Conservation (phyloP, 805 yeast genomes). For the Millerozyma acaciae region DNA sequence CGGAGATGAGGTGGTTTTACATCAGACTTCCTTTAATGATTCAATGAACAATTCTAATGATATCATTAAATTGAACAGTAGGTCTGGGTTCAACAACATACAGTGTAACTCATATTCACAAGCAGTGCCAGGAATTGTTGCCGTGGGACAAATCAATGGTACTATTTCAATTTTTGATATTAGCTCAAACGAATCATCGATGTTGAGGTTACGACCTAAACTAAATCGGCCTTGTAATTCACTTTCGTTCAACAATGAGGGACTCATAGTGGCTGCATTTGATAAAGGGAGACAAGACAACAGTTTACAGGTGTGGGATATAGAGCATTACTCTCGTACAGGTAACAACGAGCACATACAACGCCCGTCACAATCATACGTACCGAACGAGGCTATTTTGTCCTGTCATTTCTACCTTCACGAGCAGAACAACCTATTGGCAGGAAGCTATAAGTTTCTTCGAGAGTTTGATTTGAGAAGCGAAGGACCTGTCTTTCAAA, state of each 20-base stretch:
- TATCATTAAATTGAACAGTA: constrained; percentile 47
- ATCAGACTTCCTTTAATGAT: constrained; percentile 45
- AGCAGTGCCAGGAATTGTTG: constrained; percentile 53
- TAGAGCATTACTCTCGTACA: constrained; percentile 51
- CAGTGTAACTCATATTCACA: constrained; percentile 65
- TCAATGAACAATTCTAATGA: constrained; percentile 50
- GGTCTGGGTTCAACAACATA: constrained; percentile 64
- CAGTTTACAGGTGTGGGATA: constrained; percentile 77
- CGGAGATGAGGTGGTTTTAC: constrained; percentile 73
- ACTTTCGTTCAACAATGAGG: constrained; percentile 60
- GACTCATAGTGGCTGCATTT: constrained; percentile 70
- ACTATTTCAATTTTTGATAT: constrained; percentile 61
- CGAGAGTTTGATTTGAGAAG: constrained; percentile 74
- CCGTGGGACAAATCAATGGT: constrained; percentile 76
- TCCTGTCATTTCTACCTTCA: constrained; percentile 66
- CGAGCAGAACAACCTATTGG: constrained; percentile 50
- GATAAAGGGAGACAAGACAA: constrained; percentile 76
- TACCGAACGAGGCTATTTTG: constrained; percentile 71
- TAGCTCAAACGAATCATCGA: constrained; percentile 29
- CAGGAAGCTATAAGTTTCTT: constrained; percentile 73
- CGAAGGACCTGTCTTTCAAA: constrained; percentile 62
- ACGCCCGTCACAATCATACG: constrained; percentile 52
- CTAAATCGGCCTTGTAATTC: constrained; percentile 75
- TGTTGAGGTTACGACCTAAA: constrained; percentile 50
- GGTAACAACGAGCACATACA: constrained; percentile 47